Evolutionary conservation across 1,284 basidiomycete genomes (phyloP), one percentile per base, ranked within the genome.

Genomic region (Cystobasidium pallidum): DNA sequence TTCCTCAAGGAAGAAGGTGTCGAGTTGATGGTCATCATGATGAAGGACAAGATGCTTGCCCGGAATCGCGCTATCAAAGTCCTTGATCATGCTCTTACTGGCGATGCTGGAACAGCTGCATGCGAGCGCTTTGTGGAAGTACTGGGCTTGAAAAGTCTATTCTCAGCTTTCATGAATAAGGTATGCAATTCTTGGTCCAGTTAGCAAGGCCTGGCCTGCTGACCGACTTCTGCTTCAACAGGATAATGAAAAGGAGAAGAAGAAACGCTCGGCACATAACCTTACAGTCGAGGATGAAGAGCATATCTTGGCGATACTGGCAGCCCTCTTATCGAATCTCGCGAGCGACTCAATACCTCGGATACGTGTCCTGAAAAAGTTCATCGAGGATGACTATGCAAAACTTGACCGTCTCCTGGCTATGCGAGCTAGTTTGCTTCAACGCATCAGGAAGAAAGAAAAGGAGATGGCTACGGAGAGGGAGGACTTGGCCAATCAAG

Each of bases 11-110:
- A 88, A 11, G 96, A 99, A 81, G 96, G 96, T 0, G 88, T 94
- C 13, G 96, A 99, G 78, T 85, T 99, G 28, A 97, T 99, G 94
- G 86, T 96, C 24, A 84, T 98, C 73, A 90, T 98, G 84, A 91
- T 98, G 88, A 94, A 90, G 80, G 90, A 91, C 76, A 96, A 93
- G 80, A 86, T 86, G 76, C 85, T 91, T 71, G 87, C 91, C 0
- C 87, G 88, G 62, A 89, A 88, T 13, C 84, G 91, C 43, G 87
- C 92, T 0, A 90, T 95, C 82, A 98, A 97, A 80, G 88, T 91
- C 0, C 83, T 99, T 17, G 91, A 96, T 79, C 91, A 92, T 79
- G 94, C 94, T 0, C 86, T 95, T 84, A 92, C 93, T 17, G 90
- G 91, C 0, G 81, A 87, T 21, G 82, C 88, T n/a, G 91, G 92